Evolutionary conservation across 331 rosid genomes (phyloP), one percentile per base, ranked within the genome.

Genomic region (Rosa hybrid): DNA sequence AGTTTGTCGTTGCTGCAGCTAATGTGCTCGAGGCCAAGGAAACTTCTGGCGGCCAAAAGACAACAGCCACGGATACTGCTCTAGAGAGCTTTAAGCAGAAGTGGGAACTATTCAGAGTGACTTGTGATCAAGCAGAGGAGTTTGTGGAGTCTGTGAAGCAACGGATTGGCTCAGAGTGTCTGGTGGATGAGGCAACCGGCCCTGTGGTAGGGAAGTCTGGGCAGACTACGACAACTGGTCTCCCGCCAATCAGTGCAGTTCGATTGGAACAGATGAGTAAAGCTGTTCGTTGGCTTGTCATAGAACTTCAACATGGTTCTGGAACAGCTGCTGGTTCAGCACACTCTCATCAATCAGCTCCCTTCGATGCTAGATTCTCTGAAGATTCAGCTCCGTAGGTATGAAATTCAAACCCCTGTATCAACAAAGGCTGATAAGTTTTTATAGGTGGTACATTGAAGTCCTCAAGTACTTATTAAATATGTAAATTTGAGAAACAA

Each of bases 241-340:
- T 92, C 81, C 94, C 97, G 20, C 94, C 93, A 44, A 90, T 94
- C 74, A 92, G 92, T 42, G 97, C 97, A 0, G 91, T 92, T 80
- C 92, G 93, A 74, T 80, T 94, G 86, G 98, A 94, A 79, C 98
- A 94, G 82, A 90, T 92, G 97, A 94, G 97, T 77, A 92, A 94
- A 83, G 94, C 97, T 20, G 97, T 92, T 14, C 79, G 97, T 71
- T 92, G 92, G 92, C 94, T 92, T 56, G 96, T 94, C 53, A 88
- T 92, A 74, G 96, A 92, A 86, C 86, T 92, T 83, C 94, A 94
- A 84, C 89, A 92, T 71, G 94, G 94, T 53, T 91, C 94, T 76
- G 98, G 94, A 85, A 68, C 89, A 71, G 80, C 87, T 78, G 78
- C 94, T 75, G 87, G 71, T 86, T 77, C 93, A 8, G 87, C 92